Evolutionary conservation across 78 protist species (phyloP).

Genomic region (Dictyostelium brefeldianum): DNA sequence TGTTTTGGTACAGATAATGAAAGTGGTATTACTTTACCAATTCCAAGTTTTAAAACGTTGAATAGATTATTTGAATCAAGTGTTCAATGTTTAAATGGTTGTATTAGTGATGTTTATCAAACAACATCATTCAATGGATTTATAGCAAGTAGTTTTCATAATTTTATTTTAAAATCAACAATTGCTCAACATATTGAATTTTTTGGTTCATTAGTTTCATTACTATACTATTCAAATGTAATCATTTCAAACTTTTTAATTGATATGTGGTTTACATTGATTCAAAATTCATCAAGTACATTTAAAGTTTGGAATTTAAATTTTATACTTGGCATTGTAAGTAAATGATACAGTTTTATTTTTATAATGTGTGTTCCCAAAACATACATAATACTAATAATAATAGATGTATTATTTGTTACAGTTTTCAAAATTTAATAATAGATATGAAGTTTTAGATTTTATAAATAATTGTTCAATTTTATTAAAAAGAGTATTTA

Average conservation of each 20-base stretch:
- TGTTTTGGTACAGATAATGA: neutral
- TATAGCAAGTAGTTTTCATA: neutral
- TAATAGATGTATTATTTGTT: neutral
- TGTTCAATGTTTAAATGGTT: neutral
- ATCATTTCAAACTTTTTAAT: neutral
- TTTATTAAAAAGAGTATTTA: constrained; percentile 18
- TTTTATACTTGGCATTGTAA: neutral
- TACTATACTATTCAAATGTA: neutral
- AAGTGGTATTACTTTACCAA: no score
- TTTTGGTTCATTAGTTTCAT: neutral
- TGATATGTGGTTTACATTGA: neutral
- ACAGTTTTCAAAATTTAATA: constrained; percentile 7
- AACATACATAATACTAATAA: neutral
- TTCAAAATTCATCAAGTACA: neutral
- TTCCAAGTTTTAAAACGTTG: neutral
- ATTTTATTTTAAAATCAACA: neutral
- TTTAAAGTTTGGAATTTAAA: constrained; percentile 12
- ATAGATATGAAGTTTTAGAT: constrained; percentile 13
- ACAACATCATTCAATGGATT: neutral
- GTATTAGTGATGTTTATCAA: neutral
- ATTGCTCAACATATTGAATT: neutral
- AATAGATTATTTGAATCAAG: neutral
- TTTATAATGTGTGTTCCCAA: neutral
- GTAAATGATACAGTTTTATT: neutral
- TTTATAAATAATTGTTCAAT: neutral